These are phyloP conservation scores for Apocynum venetum DNA, from an alignment of 257 asterid species.

Conservation along the genomic window DNA sequence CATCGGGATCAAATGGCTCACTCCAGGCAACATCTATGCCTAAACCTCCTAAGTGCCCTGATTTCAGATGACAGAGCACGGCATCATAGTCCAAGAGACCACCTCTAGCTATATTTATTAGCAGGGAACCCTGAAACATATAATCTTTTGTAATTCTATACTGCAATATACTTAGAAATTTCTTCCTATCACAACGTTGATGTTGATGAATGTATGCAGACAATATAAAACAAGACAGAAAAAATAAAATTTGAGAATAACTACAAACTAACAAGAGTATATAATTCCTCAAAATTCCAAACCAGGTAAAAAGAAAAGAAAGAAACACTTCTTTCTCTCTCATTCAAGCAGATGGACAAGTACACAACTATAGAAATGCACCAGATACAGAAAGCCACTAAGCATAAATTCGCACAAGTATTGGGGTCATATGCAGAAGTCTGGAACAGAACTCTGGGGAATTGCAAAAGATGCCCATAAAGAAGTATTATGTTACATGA, in stretches of 20 bases:
- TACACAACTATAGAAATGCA: background rate
- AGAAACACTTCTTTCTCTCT: background rate
- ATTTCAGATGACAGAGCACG: conserved; percentile 55
- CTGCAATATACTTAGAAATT: background rate
- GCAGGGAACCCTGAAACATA: conserved; percentile 59
- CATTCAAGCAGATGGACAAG: background rate
- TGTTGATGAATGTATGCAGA: background rate
- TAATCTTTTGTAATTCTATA: background rate
- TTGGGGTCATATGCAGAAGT: background rate
- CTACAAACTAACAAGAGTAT: background rate
- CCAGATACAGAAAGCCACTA: background rate
- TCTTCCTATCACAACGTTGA: background rate
- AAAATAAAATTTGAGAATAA: background rate
- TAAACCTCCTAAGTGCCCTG: conserved; percentile 91
- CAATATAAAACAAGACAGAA: background rate
- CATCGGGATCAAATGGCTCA: conserved; percentile 93
- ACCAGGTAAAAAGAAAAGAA: background rate
- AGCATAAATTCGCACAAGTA: background rate
- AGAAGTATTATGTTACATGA: too few relatives aligned
- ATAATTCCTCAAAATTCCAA: background rate
- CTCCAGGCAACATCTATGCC: conserved; percentile 97
- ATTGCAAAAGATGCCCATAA: background rate
- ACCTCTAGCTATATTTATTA: conserved; percentile 83
- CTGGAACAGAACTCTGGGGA: background rate
- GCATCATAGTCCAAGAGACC: conserved; percentile 80